A percentile compares a stretch with the other conserved stretches of the same genome.
Conservation (phyloP, 805 yeast species). For the Suhomyces xylopsoci region DNA sequence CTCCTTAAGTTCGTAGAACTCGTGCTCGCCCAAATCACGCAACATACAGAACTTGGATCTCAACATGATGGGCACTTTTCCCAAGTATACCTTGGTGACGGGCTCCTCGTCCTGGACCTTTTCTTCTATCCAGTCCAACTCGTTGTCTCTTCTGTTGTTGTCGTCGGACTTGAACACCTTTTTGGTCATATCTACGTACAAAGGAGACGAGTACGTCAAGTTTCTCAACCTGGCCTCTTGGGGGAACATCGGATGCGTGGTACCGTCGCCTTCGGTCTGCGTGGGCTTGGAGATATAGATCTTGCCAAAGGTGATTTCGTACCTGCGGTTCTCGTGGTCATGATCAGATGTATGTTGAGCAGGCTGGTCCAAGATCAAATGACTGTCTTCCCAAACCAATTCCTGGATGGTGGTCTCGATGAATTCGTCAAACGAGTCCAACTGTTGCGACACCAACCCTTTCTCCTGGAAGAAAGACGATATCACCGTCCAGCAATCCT, state of each 20-base stretch:
- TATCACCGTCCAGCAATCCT: slow-evolving; percentile 99
- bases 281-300: slow-evolving; percentile 95
- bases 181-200: slow-evolving; percentile 94
- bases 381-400: slow-evolving; percentile 92
- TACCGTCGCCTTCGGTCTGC: slow-evolving; percentile 99
- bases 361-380: slow-evolving; percentile 92
- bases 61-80: slow-evolving; percentile 97
- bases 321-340: slow-evolving; percentile 87
- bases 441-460: slow-evolving; percentile 96
- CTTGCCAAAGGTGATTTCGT: slow-evolving; percentile 96
- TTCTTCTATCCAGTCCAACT: slow-evolving; percentile 53
- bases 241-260: slow-evolving; percentile 97
- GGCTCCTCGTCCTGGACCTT: slow-evolving; percentile 54
- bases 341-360: slow-evolving; percentile 94
- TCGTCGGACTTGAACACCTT: slow-evolving; percentile 82
- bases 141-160: slow-evolving; percentile 47
- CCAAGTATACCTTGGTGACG: slow-evolving; percentile 77
- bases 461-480: slow-evolving; percentile 94
- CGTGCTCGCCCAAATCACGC: slow-evolving; percentile 85
- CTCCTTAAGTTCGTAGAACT: slow-evolving; percentile 91
- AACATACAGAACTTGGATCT: slow-evolving; percentile 94
- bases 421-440: slow-evolving; percentile 97
- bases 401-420: slow-evolving; percentile 96
- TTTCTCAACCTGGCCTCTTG: slow-evolving; percentile 97
- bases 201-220: slow-evolving; percentile 92